Conservation (phyloP, 176 grass and related monocot genomes). For the Zizania latifolia region DNA sequence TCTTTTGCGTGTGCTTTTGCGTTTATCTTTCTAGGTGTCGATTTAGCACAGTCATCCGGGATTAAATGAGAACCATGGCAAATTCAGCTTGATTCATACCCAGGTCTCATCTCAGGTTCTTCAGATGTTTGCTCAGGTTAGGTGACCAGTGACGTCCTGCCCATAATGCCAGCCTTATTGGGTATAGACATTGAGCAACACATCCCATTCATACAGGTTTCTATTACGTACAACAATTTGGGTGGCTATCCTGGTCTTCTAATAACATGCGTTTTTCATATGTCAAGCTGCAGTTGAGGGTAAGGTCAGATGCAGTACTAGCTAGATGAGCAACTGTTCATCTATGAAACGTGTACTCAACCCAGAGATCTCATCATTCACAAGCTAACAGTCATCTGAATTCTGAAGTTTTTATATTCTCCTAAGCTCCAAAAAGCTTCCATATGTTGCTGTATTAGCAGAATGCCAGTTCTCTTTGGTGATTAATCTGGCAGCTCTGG, state of each 20-base stretch:
- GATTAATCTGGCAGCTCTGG: too few relatives aligned
- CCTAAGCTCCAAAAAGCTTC: not conserved
- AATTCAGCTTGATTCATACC: not conserved
- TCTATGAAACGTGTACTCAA: not conserved
- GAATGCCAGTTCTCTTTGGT: not conserved
- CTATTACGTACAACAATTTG: not conserved
- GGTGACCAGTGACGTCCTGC: constrained; percentile 28
- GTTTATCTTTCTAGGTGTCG: constrained; percentile 1
- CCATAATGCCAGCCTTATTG: constrained; percentile 12
- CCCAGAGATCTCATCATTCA: not conserved
- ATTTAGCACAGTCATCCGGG: constrained; percentile 16
- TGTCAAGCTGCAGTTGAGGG: constrained; percentile 16
- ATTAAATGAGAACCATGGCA: not conserved
- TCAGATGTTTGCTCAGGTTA: constrained; percentile 23
- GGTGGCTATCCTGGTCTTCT: too few relatives aligned
- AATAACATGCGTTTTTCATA: not conserved
- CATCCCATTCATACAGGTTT: not conserved
- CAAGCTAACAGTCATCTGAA: not conserved
- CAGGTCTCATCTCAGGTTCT: not conserved
- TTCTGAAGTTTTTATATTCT: not conserved
- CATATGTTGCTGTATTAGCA: not conserved
- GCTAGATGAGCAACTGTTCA: not conserved
- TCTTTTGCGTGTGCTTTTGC: not conserved
- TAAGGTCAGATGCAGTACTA: not conserved
- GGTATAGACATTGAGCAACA: not conserved